phyloP scores from a whole-genome alignment of 352 stramenopile species.

The Globisporangium nodosum region DNA sequence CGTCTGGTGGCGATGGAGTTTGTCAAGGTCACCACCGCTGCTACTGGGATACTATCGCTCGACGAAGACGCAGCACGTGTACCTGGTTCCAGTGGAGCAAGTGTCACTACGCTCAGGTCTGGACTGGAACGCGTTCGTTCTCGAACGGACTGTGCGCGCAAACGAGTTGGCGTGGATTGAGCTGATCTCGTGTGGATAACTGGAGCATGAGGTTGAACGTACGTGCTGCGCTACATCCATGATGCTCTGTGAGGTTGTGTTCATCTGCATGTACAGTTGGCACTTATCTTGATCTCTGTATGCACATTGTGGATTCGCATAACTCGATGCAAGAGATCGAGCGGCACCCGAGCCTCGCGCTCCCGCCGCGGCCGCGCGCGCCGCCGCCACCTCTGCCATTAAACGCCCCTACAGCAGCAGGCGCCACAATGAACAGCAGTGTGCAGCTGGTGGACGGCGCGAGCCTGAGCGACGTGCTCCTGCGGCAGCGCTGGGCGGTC shows the following conservation, averaged over 20 bases:
- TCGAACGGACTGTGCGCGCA: background rate
- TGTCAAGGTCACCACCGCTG: background rate
- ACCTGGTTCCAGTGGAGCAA: background rate
- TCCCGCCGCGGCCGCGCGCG: background rate
- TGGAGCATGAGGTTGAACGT: too few species aligned
- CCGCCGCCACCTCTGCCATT: slow-evolving; percentile 1
- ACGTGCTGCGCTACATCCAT: too few species aligned
- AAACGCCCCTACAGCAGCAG: background rate
- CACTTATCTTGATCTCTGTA: too few species aligned
- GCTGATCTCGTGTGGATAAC: background rate
- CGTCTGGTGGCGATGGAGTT: background rate
- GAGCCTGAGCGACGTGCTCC: slow-evolving; percentile 52
- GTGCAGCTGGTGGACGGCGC: slow-evolving; percentile 3
- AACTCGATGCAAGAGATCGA: background rate
- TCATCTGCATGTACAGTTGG: too few species aligned
- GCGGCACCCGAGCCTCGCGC: background rate
- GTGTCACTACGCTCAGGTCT: background rate
- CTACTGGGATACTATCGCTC: background rate
- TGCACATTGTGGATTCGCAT: too few species aligned
- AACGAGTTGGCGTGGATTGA: background rate
- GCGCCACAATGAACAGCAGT: background rate
- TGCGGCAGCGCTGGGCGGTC: slow-evolving; percentile 42
- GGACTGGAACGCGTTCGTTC: background rate
- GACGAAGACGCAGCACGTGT: background rate
- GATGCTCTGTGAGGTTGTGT: too few species aligned